Base-by-base conservation (phyloP, 805 yeast genomes). In the Candida peoriensis region DNA sequence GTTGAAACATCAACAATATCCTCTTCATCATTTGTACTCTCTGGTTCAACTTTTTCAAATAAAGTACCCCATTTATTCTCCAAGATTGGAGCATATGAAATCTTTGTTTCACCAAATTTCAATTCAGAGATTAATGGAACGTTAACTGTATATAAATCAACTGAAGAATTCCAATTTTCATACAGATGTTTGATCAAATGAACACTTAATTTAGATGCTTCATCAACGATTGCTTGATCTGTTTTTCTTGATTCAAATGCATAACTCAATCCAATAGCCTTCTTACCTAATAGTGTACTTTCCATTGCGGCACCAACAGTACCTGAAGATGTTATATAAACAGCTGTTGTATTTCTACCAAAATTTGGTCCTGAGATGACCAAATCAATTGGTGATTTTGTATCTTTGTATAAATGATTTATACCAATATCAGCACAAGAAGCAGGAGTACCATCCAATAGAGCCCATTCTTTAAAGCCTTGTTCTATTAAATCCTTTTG, bases 231-330 rank as follows among this genome's bases (percentile, higher is more conserved):
- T 54, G 8, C 74, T 60, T 13, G 60, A 58, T 25, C 66, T 63
- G 38, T 72, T 19, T 64, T 57, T 24, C 70, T 67, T 21, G 58
- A 41, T 35, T 70, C 75, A 53, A 81, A 93, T n/a, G 95, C 93
- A 68, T 77, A 90, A 24, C 95, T 83, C 22, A 93, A 50, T 2
- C 95, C 97, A 43, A 93, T 70, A 5, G 96, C 65, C 45, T 69
- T 78, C 12, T 60, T 62, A 0, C 79, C 81, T 15, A 70, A 55
- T 27, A 89, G 74, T 2, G 82, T 84, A 2, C 89, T 94, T 61
- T 93, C 98, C 87, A 89, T 74, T 1, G 97, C 93, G 4, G 96
- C 97, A 18, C 98, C 98, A 13, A 93, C 81, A 2, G 98, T 93
- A 11, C 98, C 98, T 47, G 94, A 81, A 5, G 96, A 78, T 49